A percentile compares a stretch with the other conserved stretches of the same genome.
Conservation (phyloP, 208 protist species). For the Trypanosomatidae sp. region DNA sequence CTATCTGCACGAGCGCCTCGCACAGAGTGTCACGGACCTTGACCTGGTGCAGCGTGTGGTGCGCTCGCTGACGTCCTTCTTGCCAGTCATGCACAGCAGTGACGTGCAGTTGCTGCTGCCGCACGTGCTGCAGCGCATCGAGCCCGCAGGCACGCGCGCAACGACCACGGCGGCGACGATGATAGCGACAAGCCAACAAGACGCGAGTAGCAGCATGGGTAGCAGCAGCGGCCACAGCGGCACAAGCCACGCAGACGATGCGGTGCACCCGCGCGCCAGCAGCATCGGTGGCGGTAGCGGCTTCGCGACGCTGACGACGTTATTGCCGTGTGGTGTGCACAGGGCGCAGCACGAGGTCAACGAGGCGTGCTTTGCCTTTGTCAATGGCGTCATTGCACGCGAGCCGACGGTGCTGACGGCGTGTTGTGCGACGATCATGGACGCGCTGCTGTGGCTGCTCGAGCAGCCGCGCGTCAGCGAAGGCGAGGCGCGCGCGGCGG, state of each 20-base stretch:
- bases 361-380: slow-evolving; percentile 76
- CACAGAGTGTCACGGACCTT: slow-evolving; percentile 74
- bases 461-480: slow-evolving; percentile 48
- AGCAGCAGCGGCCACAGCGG: slow-evolving; percentile 5
- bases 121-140: slow-evolving; percentile 83
- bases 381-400: slow-evolving; percentile 70
- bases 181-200: slow-evolving; percentile 5
- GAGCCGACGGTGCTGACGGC: slow-evolving; percentile 63
- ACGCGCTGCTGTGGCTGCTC: slow-evolving; percentile 84
- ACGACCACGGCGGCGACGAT: no score
- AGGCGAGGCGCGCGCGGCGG: slow-evolving; percentile 68
- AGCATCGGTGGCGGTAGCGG: no score
- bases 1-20: slow-evolving; percentile 84
- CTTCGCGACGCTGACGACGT: no score
- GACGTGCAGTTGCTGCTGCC: slow-evolving; percentile 76
- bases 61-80: slow-evolving; percentile 76
- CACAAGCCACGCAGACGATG: no score
- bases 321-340: slow-evolving; percentile 1
- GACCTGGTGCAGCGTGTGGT: slow-evolving; percentile 71
- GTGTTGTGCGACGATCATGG: slow-evolving; percentile 76
- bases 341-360: slow-evolving; percentile 72
- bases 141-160: no score
- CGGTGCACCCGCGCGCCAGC: no score
- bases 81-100: slow-evolving; percentile 75
- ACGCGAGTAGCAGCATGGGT: no score